phyloP scores from a whole-genome alignment of 257 asterid species.

The Solanum appendiculatum region DNA sequence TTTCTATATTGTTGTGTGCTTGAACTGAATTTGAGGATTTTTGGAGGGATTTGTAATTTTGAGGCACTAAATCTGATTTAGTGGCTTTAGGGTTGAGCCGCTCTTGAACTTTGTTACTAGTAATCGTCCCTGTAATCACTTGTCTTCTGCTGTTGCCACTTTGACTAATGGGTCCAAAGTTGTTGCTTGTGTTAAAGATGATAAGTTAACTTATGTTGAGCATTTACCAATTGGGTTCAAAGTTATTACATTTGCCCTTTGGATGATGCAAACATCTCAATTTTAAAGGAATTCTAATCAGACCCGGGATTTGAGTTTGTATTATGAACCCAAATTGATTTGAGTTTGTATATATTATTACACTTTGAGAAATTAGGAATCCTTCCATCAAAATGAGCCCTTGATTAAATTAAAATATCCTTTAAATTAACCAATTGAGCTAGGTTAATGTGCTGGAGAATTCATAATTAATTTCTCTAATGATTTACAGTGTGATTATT shows the following conservation, averaged over 20 bases:
- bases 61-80: no score
- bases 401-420: background rate
- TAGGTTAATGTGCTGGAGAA: background rate
- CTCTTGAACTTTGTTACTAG: background rate
- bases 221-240: no score
- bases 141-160: background rate
- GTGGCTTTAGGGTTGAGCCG: background rate
- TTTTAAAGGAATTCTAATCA: background rate
- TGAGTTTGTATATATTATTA: background rate
- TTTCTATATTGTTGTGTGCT: background rate
- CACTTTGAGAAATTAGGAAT: background rate
- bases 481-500: background rate
- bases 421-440: background rate
- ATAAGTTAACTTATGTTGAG: no score
- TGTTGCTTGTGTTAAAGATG: background rate
- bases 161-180: background rate
- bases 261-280: background rate
- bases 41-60: background rate
- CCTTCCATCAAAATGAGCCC: background rate
- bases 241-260: background rate
- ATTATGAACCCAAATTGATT: background rate
- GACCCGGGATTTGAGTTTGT: background rate
- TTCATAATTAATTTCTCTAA: background rate
- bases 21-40: background rate
- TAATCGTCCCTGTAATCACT: background rate